Evolutionary conservation across 2,329 filamentous ascomycete species (phyloP), one percentile per base, ranked within the genome.

Genomic region (Cladophialophora immunda): DNA sequence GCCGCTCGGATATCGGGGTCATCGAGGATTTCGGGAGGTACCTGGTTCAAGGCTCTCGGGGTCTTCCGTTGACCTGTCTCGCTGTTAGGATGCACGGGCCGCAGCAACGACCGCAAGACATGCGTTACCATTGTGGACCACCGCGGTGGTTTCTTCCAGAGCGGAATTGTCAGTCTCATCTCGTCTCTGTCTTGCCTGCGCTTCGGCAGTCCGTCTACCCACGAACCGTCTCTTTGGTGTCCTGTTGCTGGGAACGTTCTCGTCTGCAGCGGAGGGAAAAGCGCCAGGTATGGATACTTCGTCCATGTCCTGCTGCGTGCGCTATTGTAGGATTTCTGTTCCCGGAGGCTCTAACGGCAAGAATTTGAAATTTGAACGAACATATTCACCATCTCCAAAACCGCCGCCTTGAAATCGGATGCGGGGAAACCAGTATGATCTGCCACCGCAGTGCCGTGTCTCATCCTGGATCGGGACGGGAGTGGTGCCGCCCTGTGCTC

Each of bases 171-270:
- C 87, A 72, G 84, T 87, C 66, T 89, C 87, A 70, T 89, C 87
- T 79, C 47, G 86, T 82, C 72, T 87, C 85, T 74, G 89, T 87
- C 68, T 88, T 84, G 77, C 75, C 69, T 80, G 79, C 22, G 80
- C 76, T 50, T 82, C 80, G 8, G 92, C 92, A 25, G 92, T 87
- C 73, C 90, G 88, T 72, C 93, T 86, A 32, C 95, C 95, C 19
- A 99, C 90, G 73, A 99, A 99, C 65, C 94, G 88, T 80, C 94
- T 94, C 83, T 92, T 97, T 25, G 95, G 95, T 74, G 91, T 84
- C 85, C 77, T 80, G 29, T 38, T 68, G n/a, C 58, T 29, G 45
- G 62, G 11, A 30, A 32, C 13, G 32, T 6, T 38, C 29, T 70
- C 66, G 19, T 65, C 62, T 25, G 57, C 36, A 25, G 63, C 41